Percentiles rank a stretch among this genome's conserved stretches.
Evolutionary conservation across 495 filamentous ascomycete species (phyloP).

Genomic region (Immersiella caudata): DNA sequence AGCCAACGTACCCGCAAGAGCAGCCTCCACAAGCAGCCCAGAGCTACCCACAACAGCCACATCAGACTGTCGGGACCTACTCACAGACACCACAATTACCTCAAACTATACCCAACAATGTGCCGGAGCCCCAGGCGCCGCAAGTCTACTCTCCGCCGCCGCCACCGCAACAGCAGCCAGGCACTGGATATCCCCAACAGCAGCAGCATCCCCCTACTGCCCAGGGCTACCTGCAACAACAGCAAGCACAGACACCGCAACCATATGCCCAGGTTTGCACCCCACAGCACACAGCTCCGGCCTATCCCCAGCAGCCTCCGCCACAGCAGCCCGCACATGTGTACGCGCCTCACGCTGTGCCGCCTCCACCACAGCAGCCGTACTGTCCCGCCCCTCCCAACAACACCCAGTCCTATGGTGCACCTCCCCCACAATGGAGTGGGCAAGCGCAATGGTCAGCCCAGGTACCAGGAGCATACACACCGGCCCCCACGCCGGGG

Average conservation of each 20-base stretch:
- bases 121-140: neutral
- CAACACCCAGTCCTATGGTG: neutral
- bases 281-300: too few species aligned
- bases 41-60: neutral
- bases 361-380: neutral
- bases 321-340: neutral
- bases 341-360: neutral
- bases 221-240: neutral
- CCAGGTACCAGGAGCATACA: conserved; percentile 3
- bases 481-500: conserved; percentile 12
- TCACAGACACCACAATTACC: neutral
- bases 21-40: neutral
- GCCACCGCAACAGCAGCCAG: too few species aligned
- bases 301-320: neutral
- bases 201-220: neutral
- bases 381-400: neutral
- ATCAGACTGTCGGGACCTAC: neutral
- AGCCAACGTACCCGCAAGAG: neutral
- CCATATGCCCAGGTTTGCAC: neutral
- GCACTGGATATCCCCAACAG: neutral
- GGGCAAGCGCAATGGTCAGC: conserved; percentile 11
- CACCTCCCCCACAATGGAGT: conserved; percentile 11
- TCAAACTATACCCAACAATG: too few species aligned
- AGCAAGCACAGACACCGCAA: neutral
- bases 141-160: too few species aligned